These are phyloP conservation scores for Globisporangium rhizosaccharum DNA, from an alignment of 352 stramenopile species.

Conservation along the genomic window DNA sequence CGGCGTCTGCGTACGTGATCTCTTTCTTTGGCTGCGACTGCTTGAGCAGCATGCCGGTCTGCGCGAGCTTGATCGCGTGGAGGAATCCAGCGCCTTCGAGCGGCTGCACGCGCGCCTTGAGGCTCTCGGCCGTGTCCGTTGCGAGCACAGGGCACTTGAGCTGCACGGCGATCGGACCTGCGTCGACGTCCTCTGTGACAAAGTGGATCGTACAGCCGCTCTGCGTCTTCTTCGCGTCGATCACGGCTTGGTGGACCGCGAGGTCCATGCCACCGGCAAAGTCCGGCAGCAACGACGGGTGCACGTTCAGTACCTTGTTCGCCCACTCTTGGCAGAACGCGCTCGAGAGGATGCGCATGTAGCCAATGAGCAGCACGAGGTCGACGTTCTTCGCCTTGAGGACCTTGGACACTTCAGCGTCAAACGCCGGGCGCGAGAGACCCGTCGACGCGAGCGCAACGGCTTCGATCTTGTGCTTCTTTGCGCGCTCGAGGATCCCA, in stretches of 20 bases:
- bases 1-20: conserved; percentile 97
- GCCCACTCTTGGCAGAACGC: conserved; percentile 95
- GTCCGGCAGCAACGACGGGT: conserved; percentile 98
- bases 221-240: conserved; percentile 94
- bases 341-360: conserved; percentile 98
- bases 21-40: conserved; percentile 68
- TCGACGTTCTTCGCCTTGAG: conserved; percentile 93
- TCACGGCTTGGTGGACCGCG: conserved; percentile 97
- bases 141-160: conserved; percentile 88
- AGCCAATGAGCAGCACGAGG: conserved; percentile 97
- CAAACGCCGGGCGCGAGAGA: conserved; percentile 91
- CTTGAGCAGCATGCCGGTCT: conserved; percentile 59
- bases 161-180: conserved; percentile 97
- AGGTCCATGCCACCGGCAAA: conserved; percentile 99
- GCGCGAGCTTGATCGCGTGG: conserved; percentile 73
- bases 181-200: conserved; percentile 97
- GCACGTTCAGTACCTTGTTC: conserved; percentile 97
- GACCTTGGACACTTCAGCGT: conserved; percentile 92
- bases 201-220: conserved; percentile 99
- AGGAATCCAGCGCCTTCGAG: conserved; percentile 94
- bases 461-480: conserved; percentile 63
- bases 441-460: conserved; percentile 61
- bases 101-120: conserved; percentile 97
- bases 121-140: conserved; percentile 90
- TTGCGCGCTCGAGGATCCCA: conserved; percentile 94